Conservation (phyloP, 768 basidiomycete genomes). For the Leccinum broughii region DNA sequence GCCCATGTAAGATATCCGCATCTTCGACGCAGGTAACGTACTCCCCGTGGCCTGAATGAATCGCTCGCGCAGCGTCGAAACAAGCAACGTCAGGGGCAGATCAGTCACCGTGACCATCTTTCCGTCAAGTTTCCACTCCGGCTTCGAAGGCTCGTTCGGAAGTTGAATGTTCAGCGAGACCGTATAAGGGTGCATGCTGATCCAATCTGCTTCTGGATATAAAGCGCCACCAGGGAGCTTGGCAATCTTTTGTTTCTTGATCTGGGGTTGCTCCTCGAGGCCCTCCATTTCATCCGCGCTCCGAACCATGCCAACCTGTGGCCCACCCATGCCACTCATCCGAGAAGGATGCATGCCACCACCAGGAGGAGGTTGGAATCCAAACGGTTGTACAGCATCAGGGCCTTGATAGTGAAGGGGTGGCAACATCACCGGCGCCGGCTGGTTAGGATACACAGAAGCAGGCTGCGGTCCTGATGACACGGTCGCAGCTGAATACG, state of each 20-base stretch:
- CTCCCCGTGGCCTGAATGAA: slow-evolving; percentile 79
- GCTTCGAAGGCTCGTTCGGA: slow-evolving; percentile 76
- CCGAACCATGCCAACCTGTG: slow-evolving; percentile 71
- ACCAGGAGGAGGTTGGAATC: slow-evolving; percentile 68
- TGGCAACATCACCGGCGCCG: slow-evolving; percentile 75
- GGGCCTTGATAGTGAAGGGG: slow-evolving; percentile 84
- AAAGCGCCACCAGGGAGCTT: slow-evolving; percentile 82
- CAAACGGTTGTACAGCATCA: slow-evolving; percentile 75
- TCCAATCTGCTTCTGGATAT: slow-evolving; percentile 90
- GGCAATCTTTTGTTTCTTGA: slow-evolving; percentile 85
- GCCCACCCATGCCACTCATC: slow-evolving; percentile 58
- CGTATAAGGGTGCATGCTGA: slow-evolving; percentile 87
- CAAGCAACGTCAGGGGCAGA: slow-evolving; percentile 78
- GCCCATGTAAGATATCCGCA: slow-evolving; percentile 74
- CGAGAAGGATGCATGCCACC: slow-evolving; percentile 73
- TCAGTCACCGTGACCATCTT: slow-evolving; percentile 75
- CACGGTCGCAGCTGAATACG: slow-evolving; percentile 81
- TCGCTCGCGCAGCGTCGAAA: slow-evolving; percentile 88
- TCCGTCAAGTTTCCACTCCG: slow-evolving; percentile 94
- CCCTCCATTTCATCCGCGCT: slow-evolving; percentile 83
- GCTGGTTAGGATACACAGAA: slow-evolving; percentile 59
- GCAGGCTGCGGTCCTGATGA: slow-evolving; percentile 93
- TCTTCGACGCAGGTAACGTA: slow-evolving; percentile 74
- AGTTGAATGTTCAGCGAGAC: slow-evolving; percentile 85
- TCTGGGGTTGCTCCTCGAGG: slow-evolving; percentile 66